A percentile compares a stretch with the other conserved stretches of the same genome.
These are phyloP conservation scores for Diddensiella caesifluorescens DNA, from an alignment of 805 yeast species.

Conservation along the genomic window DNA sequence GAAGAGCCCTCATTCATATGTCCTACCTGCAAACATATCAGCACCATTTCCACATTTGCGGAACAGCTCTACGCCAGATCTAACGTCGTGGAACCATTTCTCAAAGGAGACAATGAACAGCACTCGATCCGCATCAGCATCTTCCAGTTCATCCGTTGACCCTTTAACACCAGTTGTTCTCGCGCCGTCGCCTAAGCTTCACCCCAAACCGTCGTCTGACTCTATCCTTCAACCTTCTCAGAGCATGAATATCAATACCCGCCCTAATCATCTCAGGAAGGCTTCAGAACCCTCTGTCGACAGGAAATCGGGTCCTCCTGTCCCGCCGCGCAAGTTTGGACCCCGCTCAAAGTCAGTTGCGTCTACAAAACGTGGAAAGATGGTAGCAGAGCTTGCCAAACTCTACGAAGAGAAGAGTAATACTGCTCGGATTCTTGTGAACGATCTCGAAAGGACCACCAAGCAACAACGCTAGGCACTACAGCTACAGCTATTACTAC, in stretches of 20 bases:
- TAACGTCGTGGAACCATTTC: neutral
- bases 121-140: slow-evolving; percentile 7
- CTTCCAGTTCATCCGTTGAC: slow-evolving; percentile 4
- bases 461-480: too few species aligned
- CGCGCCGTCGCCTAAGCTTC: too few species aligned
- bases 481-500: too few species aligned
- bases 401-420: slow-evolving; percentile 53
- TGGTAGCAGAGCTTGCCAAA: slow-evolving; percentile 58
- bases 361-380: slow-evolving; percentile 44
- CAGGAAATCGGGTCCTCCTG: slow-evolving; percentile 14
- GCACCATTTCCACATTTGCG: neutral
- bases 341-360: slow-evolving; percentile 28
- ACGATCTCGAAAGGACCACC: too few species aligned
- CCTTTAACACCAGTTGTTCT: neutral
- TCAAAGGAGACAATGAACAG: neutral
- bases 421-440: slow-evolving; percentile 21
- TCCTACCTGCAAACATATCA: neutral
- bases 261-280: slow-evolving; percentile 1
- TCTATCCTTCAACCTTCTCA: slow-evolving; percentile 12
- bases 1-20: neutral
- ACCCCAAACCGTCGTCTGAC: slow-evolving; percentile 1
- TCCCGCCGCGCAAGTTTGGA: slow-evolving; percentile 22
- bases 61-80: slow-evolving; percentile 5
- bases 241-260: slow-evolving; percentile 7
- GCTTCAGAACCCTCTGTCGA: neutral